Base-by-base conservation (phyloP, 2,329 filamentous ascomycete species). In the Verticillium albo-atrum region DNA sequence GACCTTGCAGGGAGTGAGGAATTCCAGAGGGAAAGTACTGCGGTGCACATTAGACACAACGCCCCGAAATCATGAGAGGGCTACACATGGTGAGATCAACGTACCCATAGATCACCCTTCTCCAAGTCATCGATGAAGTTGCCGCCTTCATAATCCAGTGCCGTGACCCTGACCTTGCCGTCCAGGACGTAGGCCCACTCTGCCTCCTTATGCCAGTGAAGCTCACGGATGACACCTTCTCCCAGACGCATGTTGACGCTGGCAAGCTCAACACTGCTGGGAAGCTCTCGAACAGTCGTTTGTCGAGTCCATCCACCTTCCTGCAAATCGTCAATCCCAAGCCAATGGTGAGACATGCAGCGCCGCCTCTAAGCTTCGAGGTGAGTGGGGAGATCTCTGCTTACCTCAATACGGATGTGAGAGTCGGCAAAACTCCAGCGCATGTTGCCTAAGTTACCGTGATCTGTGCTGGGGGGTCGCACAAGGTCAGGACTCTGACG, bases 201-300 rank as follows among this genome's bases (percentile, higher is more conserved):
- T 32, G 88, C 88, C 70, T 91, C 87, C 66, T 89, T 90, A 77
- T 92, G 89, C 89, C 89, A 92, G 69, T 92, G 89, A 6, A 92
- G 79, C 70, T 92, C 89, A 26, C 89, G 87, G 65, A 90, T 90
- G 28, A 88, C 89, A 35, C 88, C 88, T 63, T 84, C 76, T 34
- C 87, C 89, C 2, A 92, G 83, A 14, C 89, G 83, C 89, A 92
- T 92, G 71, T 92, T 91, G 58, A 92, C 89, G 42, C 86, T 86
- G 2, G 89, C 89, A 51, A 92, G 81, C 69, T 91, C 87, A 15
- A 84, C 79, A 64, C 85, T 89, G 9, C 82, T 82, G 32, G 82
- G 80, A 3, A 90, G 78, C 72, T 89, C 86, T 27, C 85, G 81
- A 17, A 86, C 75, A 5, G 87, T 90, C 0, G 89, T 91, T 71